phyloP scores from a whole-genome alignment of 495 filamentous ascomycete genomes.

The Daldinia vernicosa region DNA sequence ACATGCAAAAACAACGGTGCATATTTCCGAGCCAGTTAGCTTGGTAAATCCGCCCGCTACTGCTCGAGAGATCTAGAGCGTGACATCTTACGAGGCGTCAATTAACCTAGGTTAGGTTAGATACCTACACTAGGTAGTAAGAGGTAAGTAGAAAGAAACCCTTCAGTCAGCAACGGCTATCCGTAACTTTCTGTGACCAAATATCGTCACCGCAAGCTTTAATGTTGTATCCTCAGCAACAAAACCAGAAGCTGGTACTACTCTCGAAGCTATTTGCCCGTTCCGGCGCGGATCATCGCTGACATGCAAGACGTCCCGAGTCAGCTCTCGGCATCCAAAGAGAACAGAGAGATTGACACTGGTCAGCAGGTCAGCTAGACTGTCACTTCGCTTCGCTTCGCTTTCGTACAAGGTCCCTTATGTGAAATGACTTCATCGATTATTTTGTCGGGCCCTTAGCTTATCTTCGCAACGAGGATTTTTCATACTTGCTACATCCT shows the following conservation, averaged over 20 bases:
- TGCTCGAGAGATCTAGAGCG: slow-evolving; percentile 13
- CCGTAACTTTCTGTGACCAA: slow-evolving; percentile 20
- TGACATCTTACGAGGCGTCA: slow-evolving; percentile 8
- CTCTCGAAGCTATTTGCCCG: slow-evolving; percentile 20
- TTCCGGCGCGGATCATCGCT: slow-evolving; percentile 28
- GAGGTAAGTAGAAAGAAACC: slow-evolving; percentile 1
- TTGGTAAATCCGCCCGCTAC: background rate
- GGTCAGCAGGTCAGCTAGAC: slow-evolving; percentile 13
- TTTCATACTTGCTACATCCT: background rate
- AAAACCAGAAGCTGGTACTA: slow-evolving; percentile 9
- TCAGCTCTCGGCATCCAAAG: slow-evolving; percentile 18
- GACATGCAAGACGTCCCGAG: slow-evolving; percentile 4
- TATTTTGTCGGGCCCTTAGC: slow-evolving; percentile 8
- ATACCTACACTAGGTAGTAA: slow-evolving; percentile 2
- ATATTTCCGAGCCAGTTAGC: slow-evolving; percentile 10
- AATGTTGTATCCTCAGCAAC: slow-evolving; percentile 23
- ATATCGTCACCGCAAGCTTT: slow-evolving; percentile 30
- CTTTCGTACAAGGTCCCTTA: background rate
- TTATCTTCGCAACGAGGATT: slow-evolving; percentile 4
- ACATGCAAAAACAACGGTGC: background rate
- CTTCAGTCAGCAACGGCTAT: background rate
- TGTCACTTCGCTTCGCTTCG: slow-evolving; percentile 1
- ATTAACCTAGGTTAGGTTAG: slow-evolving; percentile 10
- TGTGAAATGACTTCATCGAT: slow-evolving; percentile 36
- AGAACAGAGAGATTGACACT: background rate